Base-by-base conservation (phyloP, 768 basidiomycete genomes). In the Hygrophoropsis aurantiaca region DNA sequence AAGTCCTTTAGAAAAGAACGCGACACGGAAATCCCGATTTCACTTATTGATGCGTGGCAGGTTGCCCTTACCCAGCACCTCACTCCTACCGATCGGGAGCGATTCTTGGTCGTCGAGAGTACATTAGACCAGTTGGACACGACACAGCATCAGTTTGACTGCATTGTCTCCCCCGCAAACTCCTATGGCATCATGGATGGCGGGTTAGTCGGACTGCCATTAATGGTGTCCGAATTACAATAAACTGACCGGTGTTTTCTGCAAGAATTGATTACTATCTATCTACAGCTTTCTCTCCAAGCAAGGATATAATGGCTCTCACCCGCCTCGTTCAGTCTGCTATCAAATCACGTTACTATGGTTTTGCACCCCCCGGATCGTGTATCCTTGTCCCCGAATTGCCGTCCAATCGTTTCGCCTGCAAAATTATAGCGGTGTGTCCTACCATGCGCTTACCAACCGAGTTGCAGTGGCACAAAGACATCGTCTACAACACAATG, bases 401-500 rank as follows among this genome's bases (percentile, higher is more conserved):
- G 30, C 34, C 48, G 2, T n/a, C 43, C 21, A 50, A 53, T 23
- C 16, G 38, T 20, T 40, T 40, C 38, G 19, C 38, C 21, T 53
- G 48, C 44, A 53, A 38, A 24, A 27, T 23, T 0, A 42, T 69
- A n/a, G 66, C 65, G 5, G 53, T 70, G 26, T 52, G 58, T 20
- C 68, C 64, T 4, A 66, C 65, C 20, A 69, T 69, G 68, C 64
- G 64, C 42, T 46, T 49, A 26, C 66, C 66, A 19, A 50, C 50
- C 16, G 49, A 55, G 15, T 42, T 62, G 5, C 38, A 42, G 21
- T 69, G 67, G 68, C 59, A 68, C 27, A 50, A 54, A 24, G 67
- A 66, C 44, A 54, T 70, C 24, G 64, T 67, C 18, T 68, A 67
- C 53, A 63, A 68, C 37, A 57, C 51, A 15, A 61, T 64, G 58